phyloP scores from a whole-genome alignment of 129 eudicot genomes.

The Deinandra increscens region DNA sequence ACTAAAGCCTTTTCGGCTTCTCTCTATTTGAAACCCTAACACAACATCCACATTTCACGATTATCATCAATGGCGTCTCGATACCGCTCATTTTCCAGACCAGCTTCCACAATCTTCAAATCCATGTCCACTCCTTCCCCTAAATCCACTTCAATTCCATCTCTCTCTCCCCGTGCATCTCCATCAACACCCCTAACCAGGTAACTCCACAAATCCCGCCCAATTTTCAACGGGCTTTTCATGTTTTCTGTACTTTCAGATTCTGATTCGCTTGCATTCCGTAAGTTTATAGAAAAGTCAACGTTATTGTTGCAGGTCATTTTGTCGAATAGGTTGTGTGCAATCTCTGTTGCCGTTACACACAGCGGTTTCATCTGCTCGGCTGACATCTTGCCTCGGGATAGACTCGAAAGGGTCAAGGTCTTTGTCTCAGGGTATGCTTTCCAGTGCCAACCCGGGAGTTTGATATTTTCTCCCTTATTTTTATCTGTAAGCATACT shows the following conservation, averaged over 20 bases:
- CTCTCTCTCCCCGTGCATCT: slow-evolving; percentile 34
- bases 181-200: slow-evolving; percentile 31
- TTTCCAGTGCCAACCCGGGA: slow-evolving; percentile 89
- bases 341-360: slow-evolving; percentile 73
- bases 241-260: neutral
- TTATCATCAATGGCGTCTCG: slow-evolving; percentile 65
- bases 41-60: slow-evolving; percentile 4
- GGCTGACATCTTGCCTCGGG: slow-evolving; percentile 78
- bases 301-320: slow-evolving; percentile 39
- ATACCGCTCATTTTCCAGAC: slow-evolving; percentile 51
- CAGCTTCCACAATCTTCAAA: slow-evolving; percentile 57
- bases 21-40: slow-evolving; percentile 22
- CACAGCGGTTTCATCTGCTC: slow-evolving; percentile 68
- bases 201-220: slow-evolving; percentile 13
- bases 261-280: neutral
- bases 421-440: slow-evolving; percentile 94
- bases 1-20: slow-evolving; percentile 23
- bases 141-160: slow-evolving; percentile 39
- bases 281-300: neutral
- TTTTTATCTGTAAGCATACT: slow-evolving; percentile 64
- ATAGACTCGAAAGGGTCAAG: slow-evolving; percentile 64
- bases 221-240: neutral
- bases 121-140: slow-evolving; percentile 47
- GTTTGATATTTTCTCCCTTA: slow-evolving; percentile 55
- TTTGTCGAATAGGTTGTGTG: slow-evolving; percentile 58